Conservation (phyloP, 140 eudicot species). For the Anethum foeniculum region DNA sequence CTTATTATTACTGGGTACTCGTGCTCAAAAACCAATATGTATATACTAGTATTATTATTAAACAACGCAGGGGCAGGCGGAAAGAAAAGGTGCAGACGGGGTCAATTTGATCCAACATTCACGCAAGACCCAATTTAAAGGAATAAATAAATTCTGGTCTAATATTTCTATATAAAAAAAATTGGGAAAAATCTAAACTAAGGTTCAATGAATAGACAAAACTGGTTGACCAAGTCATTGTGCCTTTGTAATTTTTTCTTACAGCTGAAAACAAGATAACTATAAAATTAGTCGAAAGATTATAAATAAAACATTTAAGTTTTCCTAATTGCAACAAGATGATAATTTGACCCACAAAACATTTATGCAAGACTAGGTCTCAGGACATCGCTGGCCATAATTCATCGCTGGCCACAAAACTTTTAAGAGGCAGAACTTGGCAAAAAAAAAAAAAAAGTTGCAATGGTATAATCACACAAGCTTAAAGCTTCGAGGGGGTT, state of each 20-base stretch:
- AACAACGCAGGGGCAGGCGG: background rate
- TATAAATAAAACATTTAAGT: too few relatives aligned
- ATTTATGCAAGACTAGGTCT: background rate
- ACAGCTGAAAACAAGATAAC: background rate
- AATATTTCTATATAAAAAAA: background rate
- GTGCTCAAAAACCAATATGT: background rate
- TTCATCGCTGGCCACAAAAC: background rate
- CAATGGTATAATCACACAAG: conserved; percentile 48
- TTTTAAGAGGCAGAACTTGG: background rate
- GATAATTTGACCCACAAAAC: background rate
- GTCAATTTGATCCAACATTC: background rate
- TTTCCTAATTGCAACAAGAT: too few relatives aligned
- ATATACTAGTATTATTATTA: too few relatives aligned
- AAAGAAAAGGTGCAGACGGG: background rate
- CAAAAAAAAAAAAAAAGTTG: background rate
- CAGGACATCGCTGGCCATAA: too few relatives aligned
- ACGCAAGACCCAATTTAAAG: background rate
- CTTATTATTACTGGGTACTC: background rate
- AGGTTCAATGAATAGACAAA: background rate
- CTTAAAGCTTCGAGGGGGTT: conserved; percentile 34
- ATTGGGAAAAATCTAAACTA: background rate
- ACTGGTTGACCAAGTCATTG: background rate
- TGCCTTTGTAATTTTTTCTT: too few relatives aligned
- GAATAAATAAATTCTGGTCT: background rate
- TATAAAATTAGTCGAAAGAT: too few relatives aligned